Evolutionary conservation across 257 asterid genomes (phyloP).

Genomic region (Pogostemon cablin): DNA sequence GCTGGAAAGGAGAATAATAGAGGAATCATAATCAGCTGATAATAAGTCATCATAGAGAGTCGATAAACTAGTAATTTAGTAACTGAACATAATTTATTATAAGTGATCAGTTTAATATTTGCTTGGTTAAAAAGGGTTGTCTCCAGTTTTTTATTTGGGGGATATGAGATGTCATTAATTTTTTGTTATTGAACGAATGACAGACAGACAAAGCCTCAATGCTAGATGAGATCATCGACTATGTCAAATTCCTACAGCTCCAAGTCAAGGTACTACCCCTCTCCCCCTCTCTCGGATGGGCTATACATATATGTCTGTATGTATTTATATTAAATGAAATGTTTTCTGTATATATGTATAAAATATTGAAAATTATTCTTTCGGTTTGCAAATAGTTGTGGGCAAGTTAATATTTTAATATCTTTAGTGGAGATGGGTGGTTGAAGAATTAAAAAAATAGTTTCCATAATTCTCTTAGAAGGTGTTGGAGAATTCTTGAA

Average conservation of each 20-base stretch:
- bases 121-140: neutral
- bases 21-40: slow-evolving; percentile 45
- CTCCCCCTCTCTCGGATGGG: slow-evolving; percentile 29
- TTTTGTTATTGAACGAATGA: slow-evolving; percentile 48
- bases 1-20: slow-evolving; percentile 44
- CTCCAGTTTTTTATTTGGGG: slow-evolving; percentile 12
- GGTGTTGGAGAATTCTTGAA: neutral
- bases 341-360: neutral
- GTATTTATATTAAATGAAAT: neutral
- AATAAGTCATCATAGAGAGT: slow-evolving; percentile 29
- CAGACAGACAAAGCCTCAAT: slow-evolving; percentile 97
- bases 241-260: slow-evolving; percentile 95
- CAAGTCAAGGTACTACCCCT: slow-evolving; percentile 76
- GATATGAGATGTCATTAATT: slow-evolving; percentile 31
- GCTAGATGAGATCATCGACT: slow-evolving; percentile 97
- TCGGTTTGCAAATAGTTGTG: slow-evolving; percentile 39
- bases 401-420: slow-evolving; percentile 31
- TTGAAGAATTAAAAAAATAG: slow-evolving; percentile 23
- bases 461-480: slow-evolving; percentile 7
- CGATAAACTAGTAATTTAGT: slow-evolving; percentile 13
- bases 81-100: neutral
- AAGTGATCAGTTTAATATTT: slow-evolving; percentile 10
- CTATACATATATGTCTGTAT: neutral
- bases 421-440: slow-evolving; percentile 35
- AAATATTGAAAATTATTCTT: slow-evolving; percentile 37